Base-by-base conservation (phyloP, 1,284 basidiomycete genomes). In the Ceratorhiza oryzae-sativae region DNA sequence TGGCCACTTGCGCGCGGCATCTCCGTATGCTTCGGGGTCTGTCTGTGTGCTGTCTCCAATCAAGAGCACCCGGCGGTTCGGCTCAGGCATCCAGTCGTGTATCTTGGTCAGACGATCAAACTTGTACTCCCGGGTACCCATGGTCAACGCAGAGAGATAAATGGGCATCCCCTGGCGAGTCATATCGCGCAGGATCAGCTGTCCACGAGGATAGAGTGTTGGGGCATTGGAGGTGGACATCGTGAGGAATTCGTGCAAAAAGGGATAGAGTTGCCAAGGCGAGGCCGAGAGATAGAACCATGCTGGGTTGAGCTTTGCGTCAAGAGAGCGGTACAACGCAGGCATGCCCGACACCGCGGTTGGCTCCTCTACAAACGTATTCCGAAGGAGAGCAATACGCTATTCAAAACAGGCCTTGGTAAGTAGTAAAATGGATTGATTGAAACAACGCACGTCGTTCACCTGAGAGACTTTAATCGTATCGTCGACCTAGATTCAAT, bases 271-370 rank as follows among this genome's bases (percentile, higher is more conserved):
- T 20, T 62, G 60, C 60, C 60, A 62, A 18, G 60, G 60, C 13
- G 60, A 62, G 25, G 60, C 60, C 9, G 60, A 62, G 41, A 62
- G 60, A 27, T 62, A 62, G 60, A 46, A 62, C 60, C 60, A 62
- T 15, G 41, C 25, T 6, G 60, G 60, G 60, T 48, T 46, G 48
- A 62, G 60, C 23, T 62, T 46, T 39, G 60, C n/a, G 60, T 62
- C 25, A 27, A 62, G 20, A 6, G 42, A 6, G 10, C 30, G 42
- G 45, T 62, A 62, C n/a, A 62, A 23, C 18, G 9, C 25, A 10
- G 60, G 45, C 60, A 62, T 62, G 12, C 60, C 60, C 8, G 39
- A 25, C 10, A 48, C 45, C 3, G 60, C 20, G 25, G 15, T 45
- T 1, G 60, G 60, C n/a, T 62, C 60, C 20, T 39, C 60, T n/a